These are phyloP conservation scores for Penicillium maclennaniae DNA, from an alignment of 495 filamentous ascomycete genomes.

Conservation along the genomic window DNA sequence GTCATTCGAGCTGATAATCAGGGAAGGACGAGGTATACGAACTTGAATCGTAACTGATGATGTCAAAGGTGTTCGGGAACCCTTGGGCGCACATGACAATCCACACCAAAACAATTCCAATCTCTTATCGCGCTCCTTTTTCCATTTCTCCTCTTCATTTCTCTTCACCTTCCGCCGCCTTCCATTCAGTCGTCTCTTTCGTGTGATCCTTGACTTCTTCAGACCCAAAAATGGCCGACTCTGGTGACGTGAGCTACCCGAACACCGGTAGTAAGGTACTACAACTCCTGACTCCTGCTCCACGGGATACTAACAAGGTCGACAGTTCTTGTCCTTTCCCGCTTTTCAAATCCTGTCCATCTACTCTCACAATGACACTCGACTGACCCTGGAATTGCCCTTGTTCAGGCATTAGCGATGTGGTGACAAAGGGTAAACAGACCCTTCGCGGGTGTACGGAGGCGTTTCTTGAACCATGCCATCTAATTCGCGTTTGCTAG, in stretches of 20 bases:
- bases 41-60: not conserved
- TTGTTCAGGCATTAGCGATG: conserved; percentile 25
- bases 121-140: conserved; percentile 18
- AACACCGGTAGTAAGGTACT: conserved; percentile 44
- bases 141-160: conserved; percentile 9
- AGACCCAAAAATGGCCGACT: conserved; percentile 25
- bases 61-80: conserved; percentile 15
- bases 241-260: conserved; percentile 42
- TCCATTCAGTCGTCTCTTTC: not conserved
- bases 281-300: conserved; percentile 12
- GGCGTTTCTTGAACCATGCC: conserved; percentile 17
- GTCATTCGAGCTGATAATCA: not conserved
- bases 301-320: conserved; percentile 12
- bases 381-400: conserved; percentile 18
- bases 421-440: conserved; percentile 33
- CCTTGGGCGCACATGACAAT: conserved; percentile 22
- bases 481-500: conserved; percentile 43
- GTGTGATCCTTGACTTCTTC: not conserved
- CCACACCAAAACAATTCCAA: conserved; percentile 20
- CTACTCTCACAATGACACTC: conserved; percentile 2
- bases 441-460: not conserved
- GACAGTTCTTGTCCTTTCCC: conserved; percentile 3
- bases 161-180: not conserved
- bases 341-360: not conserved
- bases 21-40: not conserved